Conservation (phyloP, 2,329 filamentous ascomycete species). For the Stagonosporopsis chrysanthemi region DNA sequence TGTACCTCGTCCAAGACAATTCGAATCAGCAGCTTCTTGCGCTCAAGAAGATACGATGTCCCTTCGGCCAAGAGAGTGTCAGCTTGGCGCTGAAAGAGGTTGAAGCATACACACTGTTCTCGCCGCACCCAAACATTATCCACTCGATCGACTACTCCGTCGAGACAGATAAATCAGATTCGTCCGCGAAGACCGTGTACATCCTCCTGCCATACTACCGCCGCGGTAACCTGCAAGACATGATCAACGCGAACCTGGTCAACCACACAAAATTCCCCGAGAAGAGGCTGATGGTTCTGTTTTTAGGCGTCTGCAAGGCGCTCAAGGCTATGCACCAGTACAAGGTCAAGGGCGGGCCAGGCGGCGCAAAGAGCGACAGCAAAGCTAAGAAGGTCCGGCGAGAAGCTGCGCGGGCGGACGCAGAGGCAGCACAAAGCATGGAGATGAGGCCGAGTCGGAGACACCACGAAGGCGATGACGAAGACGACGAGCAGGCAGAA, state of each 20-base stretch:
- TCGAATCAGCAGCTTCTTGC: slow-evolving; percentile 84
- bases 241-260: slow-evolving; percentile 98
- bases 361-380: slow-evolving; percentile 57
- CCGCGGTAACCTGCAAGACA: slow-evolving; percentile 93
- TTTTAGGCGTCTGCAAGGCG: slow-evolving; percentile 89
- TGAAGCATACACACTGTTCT: slow-evolving; percentile 92
- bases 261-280: slow-evolving; percentile 93
- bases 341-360: slow-evolving; percentile 65
- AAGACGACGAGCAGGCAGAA: slow-evolving; percentile 77
- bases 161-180: slow-evolving; percentile 71
- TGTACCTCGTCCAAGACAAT: slow-evolving; percentile 96
- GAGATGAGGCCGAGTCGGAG: slow-evolving; percentile 53
- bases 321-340: slow-evolving; percentile 93
- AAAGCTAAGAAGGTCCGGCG: slow-evolving; percentile 64
- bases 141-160: slow-evolving; percentile 83
- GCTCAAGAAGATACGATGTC: slow-evolving; percentile 98
- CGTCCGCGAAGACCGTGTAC: slow-evolving; percentile 89
- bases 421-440: slow-evolving; percentile 53
- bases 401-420: slow-evolving; percentile 64
- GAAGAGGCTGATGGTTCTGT: slow-evolving; percentile 83
- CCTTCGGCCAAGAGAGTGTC: slow-evolving; percentile 95
- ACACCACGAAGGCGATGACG: slow-evolving; percentile 60
- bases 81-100: slow-evolving; percentile 95
- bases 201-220: slow-evolving; percentile 95
- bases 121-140: slow-evolving; percentile 84